phyloP scores from a whole-genome alignment of 495 filamentous ascomycete genomes.

The Lophiotrema nucula region DNA sequence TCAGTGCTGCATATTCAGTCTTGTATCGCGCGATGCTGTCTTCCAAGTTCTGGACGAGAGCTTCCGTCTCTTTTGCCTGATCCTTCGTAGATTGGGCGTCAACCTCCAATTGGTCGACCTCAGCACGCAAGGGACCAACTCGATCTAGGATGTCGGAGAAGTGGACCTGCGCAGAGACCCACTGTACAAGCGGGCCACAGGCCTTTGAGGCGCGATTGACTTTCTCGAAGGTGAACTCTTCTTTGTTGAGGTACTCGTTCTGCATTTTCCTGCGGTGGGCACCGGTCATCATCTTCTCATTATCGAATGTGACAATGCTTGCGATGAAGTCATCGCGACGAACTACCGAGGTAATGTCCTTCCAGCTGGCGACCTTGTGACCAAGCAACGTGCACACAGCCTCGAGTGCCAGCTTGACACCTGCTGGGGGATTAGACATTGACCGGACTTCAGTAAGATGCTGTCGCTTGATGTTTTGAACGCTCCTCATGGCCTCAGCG shows the following conservation, averaged over 20 bases:
- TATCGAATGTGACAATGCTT: conserved; percentile 96
- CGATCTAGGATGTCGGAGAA: conserved; percentile 96
- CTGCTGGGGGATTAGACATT: conserved; percentile 86
- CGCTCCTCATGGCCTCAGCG: conserved; percentile 85
- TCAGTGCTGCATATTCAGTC: conserved; percentile 90
- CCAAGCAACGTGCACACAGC: conserved; percentile 92
- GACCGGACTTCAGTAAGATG: conserved; percentile 97
- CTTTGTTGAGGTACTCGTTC: conserved; percentile 83
- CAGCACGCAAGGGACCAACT: conserved; percentile 88
- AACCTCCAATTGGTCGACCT: conserved; percentile 83
- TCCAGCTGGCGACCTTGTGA: conserved; percentile 88
- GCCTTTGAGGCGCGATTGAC: conserved; percentile 95
- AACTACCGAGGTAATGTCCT: conserved; percentile 80
- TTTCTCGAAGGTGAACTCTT: conserved; percentile 92
- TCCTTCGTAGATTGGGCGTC: conserved; percentile 90
- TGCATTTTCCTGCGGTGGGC: conserved; percentile 81
- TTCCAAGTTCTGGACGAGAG: conserved; percentile 79
- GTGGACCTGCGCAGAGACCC: conserved; percentile 95
- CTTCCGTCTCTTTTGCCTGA: conserved; percentile 85
- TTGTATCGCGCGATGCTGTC: conserved; percentile 95
- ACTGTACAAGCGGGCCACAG: conserved; percentile 94
- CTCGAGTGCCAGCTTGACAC: conserved; percentile 89
- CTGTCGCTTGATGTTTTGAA: conserved; percentile 95
- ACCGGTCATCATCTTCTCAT: conserved; percentile 90
- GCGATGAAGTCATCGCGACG: conserved; percentile 95